Conservation (phyloP, 192 early-diverging fungal genomes). For the Coemansia sp. region DNA sequence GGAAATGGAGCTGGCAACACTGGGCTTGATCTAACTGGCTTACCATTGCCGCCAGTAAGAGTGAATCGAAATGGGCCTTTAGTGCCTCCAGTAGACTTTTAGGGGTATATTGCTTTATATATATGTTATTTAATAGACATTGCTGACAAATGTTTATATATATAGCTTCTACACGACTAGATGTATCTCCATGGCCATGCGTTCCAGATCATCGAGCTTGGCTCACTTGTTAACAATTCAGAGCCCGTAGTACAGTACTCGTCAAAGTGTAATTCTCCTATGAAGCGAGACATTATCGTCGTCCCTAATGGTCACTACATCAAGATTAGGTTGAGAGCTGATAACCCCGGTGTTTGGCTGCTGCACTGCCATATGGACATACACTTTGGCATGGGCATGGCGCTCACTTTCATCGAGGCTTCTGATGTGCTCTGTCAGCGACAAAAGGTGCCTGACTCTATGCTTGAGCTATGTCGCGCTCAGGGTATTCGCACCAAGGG, state of each 20-base stretch:
- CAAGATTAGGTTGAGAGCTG: slow-evolving; percentile 71
- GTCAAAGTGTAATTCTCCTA: slow-evolving; percentile 14
- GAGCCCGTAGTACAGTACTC: not conserved
- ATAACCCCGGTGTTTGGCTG: slow-evolving; percentile 81
- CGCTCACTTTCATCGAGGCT: slow-evolving; percentile 69
- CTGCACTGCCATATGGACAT: slow-evolving; percentile 77
- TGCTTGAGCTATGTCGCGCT: slow-evolving; percentile 62
- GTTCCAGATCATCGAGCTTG: slow-evolving; percentile 73
- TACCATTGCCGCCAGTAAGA: slow-evolving; percentile 26
- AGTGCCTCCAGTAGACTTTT: no score
- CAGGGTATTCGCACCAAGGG: slow-evolving; percentile 61
- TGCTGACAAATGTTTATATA: no score
- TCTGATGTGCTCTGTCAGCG: slow-evolving; percentile 61
- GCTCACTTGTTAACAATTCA: slow-evolving; percentile 30
- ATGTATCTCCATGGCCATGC: slow-evolving; percentile 81
- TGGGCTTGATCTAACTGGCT: slow-evolving; percentile 65
- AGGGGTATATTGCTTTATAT: no score
- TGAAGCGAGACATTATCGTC: slow-evolving; percentile 72
- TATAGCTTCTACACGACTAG: not conserved
- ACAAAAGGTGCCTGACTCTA: slow-evolving; percentile 35
- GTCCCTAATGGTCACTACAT: slow-evolving; percentile 63
- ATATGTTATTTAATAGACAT: no score
- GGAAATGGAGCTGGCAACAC: slow-evolving; percentile 78
- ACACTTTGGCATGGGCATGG: slow-evolving; percentile 69
- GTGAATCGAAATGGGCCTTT: not conserved